Evolutionary conservation across 176 grass and related monocot genomes (phyloP).

Genomic region (Metroxylon sagu): DNA sequence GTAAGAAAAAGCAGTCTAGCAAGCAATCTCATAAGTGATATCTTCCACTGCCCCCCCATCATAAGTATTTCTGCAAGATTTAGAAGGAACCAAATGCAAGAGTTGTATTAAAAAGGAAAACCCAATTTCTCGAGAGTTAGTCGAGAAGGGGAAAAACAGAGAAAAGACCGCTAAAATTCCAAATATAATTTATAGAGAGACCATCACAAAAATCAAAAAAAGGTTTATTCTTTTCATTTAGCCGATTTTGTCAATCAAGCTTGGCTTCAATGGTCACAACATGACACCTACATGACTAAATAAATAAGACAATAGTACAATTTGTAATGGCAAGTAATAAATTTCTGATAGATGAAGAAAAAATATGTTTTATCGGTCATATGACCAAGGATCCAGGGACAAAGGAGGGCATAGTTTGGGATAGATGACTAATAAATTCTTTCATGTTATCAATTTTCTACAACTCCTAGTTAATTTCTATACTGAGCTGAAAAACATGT

Average conservation of each 20-base stretch:
- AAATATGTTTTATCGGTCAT: conserved; percentile 36
- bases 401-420: conserved; percentile 48
- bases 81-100: conserved; percentile 4
- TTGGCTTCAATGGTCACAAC: conserved; percentile 51
- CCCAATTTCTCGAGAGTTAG: background rate
- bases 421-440: conserved; percentile 72
- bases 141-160: background rate
- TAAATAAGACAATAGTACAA: conserved; percentile 6
- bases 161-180: conserved; percentile 38
- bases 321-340: background rate
- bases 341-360: conserved; percentile 3
- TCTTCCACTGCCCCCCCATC: conserved; percentile 85
- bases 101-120: background rate
- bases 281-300: conserved; percentile 55
- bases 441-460: conserved; percentile 72
- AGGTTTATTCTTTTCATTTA: conserved; percentile 61
- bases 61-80: conserved; percentile 52
- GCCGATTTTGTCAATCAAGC: conserved; percentile 66
- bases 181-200: conserved; percentile 76
- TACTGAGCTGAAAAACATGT: conserved; percentile 62
- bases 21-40: conserved; percentile 6
- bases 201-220: conserved; percentile 90
- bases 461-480: conserved; percentile 50
- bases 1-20: background rate
- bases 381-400: conserved; percentile 84